A percentile compares a stretch with the other conserved stretches of the same genome.
Evolutionary conservation across 2,329 filamentous ascomycete genomes (phyloP).

Genomic region (Beauveria sp.): DNA sequence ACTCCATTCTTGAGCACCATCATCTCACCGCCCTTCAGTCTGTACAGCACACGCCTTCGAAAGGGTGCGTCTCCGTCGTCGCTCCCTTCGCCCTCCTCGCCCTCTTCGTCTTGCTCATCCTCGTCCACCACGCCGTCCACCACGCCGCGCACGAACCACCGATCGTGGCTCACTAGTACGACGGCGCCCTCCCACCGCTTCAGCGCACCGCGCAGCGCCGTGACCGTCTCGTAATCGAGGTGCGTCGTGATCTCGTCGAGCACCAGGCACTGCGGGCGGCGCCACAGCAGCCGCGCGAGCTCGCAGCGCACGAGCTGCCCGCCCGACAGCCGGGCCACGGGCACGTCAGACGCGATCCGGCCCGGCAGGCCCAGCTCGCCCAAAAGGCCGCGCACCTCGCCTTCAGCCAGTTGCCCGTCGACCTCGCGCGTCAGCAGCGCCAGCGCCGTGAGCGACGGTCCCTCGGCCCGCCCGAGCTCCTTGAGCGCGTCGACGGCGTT

Average conservation of each 20-base stretch:
- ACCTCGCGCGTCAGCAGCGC: conserved; percentile 51
- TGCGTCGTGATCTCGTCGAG: conserved; percentile 82
- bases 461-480: conserved; percentile 34
- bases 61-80: conserved; percentile 34
- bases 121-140: conserved; percentile 53
- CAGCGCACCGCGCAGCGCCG: conserved; percentile 60
- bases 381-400: conserved; percentile 58
- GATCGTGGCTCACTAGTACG: conserved; percentile 71
- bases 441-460: conserved; percentile 55
- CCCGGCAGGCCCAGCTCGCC: conserved; percentile 64
- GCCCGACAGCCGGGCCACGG: conserved; percentile 65
- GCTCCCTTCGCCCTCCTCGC: conserved; percentile 25
- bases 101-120: conserved; percentile 26
- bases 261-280: conserved; percentile 62
- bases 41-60: conserved; percentile 50
- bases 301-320: conserved; percentile 65
- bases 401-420: conserved; percentile 50
- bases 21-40: conserved; percentile 51
- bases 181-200: conserved; percentile 65
- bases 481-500: conserved; percentile 67
- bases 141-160: conserved; percentile 70
- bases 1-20: conserved; percentile 51
- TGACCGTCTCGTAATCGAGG: conserved; percentile 74
- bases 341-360: conserved; percentile 63
- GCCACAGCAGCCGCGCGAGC: conserved; percentile 62